Evolutionary conservation across 2,329 filamentous ascomycete genomes (phyloP), one percentile per base, ranked within the genome.

Genomic region (Botrytis fabae): DNA sequence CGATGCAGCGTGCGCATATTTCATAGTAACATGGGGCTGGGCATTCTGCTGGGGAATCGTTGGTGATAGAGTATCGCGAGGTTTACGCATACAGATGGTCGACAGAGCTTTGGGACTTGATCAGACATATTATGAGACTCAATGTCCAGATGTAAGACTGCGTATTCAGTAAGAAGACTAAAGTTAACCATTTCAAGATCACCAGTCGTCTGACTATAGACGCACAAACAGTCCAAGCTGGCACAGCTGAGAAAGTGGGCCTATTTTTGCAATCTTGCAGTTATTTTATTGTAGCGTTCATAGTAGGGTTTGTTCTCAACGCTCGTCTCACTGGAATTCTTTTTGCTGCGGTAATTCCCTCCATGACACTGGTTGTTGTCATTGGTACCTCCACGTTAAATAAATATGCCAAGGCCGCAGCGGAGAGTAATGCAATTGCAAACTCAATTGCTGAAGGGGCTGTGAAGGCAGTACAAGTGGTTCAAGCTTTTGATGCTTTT

Each of bases 201-300:
- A 84, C 86, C 4, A 85, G 74, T 57, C 83, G 87, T 28, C 83
- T 90, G 42, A 87, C 86, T 75, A 84, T 83, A 61, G 88, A 90
- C 77, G 86, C 89, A 5, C 85, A 88, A 75, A 85, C 85, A 0
- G 87, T 90, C 64, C 88, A 87, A 66, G 84, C 85, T 1, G 88
- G 88, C 18, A 89, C 87, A 0, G 86, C 86, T 2, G 88, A 90
- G 48, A 80, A 90, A 90, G 87, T 89, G 25, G 88, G 88, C 35
- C 84, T 90, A 20, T 86, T 85, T 73, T 81, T 90, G 4, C 83
- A 85, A 25, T 87, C 84, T 38, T 76, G 87, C n/a, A 86, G 86
- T 0, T 90, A 88, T 78, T 90, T 90, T 75, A 77, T 90, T 46
- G 86, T 87, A 0, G 85, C 88, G 2, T 90, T 88, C 73, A 83